A percentile compares a stretch with the other conserved stretches of the same genome.
These are phyloP conservation scores for Huiozyma sinensis DNA, from an alignment of 805 yeast genomes.

Conservation along the genomic window DNA sequence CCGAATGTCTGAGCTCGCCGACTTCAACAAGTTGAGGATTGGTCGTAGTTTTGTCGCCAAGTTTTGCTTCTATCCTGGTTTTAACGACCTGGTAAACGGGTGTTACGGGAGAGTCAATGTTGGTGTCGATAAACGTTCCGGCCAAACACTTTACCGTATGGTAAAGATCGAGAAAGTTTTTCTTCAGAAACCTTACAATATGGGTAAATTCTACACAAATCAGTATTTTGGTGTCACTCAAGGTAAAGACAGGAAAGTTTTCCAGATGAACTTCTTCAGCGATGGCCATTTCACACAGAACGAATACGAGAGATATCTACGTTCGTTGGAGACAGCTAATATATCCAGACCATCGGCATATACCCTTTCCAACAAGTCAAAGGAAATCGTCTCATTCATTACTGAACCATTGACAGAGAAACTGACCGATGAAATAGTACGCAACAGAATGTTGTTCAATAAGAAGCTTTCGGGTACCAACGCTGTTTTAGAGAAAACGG, in stretches of 20 bases:
- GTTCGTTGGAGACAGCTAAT: conserved; percentile 48
- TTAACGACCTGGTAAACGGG: conserved; percentile 57
- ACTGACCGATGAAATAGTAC: conserved; percentile 71
- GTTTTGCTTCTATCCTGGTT: conserved; percentile 73
- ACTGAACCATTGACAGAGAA: conserved; percentile 56
- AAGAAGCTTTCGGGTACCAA: conserved; percentile 52
- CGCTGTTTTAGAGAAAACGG: conserved; percentile 65
- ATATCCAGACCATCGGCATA: conserved; percentile 43
- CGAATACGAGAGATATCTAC: conserved; percentile 64
- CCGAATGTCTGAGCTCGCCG: conserved; percentile 41
- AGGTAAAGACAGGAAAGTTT: conserved; percentile 62
- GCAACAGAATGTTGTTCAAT: conserved; percentile 53
- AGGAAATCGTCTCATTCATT: conserved; percentile 52
- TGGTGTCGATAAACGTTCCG: conserved; percentile 54
- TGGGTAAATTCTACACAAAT: conserved; percentile 41
- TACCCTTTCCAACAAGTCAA: conserved; percentile 52
- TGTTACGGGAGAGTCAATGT: conserved; percentile 78
- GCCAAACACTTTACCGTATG: conserved; percentile 64
- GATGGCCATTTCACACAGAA: conserved; percentile 61
- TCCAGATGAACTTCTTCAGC: conserved; percentile 71
- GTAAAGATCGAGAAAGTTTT: conserved; percentile 66
- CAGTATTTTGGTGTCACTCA: conserved; percentile 66
- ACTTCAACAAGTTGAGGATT: conserved; percentile 61
- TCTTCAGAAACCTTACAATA: conserved; percentile 39
- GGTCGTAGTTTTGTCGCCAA: conserved; percentile 70